phyloP scores from a whole-genome alignment of 2,329 filamentous ascomycete genomes.

The Colletotrichum melonis region DNA sequence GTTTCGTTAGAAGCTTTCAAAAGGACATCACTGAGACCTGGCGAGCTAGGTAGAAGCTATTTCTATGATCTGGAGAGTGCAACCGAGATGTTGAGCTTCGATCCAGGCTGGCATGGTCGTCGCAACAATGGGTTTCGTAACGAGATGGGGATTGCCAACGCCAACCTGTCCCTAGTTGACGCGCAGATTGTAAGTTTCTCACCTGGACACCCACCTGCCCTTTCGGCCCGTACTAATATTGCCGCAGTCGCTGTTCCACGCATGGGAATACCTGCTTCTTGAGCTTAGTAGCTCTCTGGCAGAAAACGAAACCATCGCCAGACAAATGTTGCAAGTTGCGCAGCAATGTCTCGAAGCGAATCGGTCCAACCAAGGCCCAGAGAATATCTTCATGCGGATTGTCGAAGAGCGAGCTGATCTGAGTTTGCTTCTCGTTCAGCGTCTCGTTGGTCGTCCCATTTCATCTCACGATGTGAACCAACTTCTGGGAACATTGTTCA shows the following conservation, averaged over 20 bases:
- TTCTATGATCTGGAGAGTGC: conserved; percentile 87
- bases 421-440: conserved; percentile 84
- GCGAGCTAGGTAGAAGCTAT: conserved; percentile 78
- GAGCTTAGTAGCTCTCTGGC: conserved; percentile 80
- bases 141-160: conserved; percentile 88
- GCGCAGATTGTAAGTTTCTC: conserved; percentile 79
- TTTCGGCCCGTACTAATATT: conserved; percentile 39
- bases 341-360: conserved; percentile 85
- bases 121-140: conserved; percentile 79
- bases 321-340: conserved; percentile 79
- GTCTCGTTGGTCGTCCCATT: conserved; percentile 71
- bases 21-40: conserved; percentile 73
- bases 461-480: conserved; percentile 63
- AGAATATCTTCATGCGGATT: conserved; percentile 84
- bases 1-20: conserved; percentile 84
- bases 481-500: conserved; percentile 62
- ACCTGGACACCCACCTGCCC: neutral
- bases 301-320: conserved; percentile 66
- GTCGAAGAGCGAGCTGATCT: conserved; percentile 83
- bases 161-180: conserved; percentile 91
- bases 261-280: conserved; percentile 89
- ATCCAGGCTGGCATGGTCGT: conserved; percentile 80
- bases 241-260: conserved; percentile 78
- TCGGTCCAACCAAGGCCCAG: conserved; percentile 75
- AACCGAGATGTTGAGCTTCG: conserved; percentile 79